Evolutionary conservation across 106 monocot genomes (phyloP), one percentile per base, ranked within the genome.

Genomic region (Dendrobium officinale): DNA sequence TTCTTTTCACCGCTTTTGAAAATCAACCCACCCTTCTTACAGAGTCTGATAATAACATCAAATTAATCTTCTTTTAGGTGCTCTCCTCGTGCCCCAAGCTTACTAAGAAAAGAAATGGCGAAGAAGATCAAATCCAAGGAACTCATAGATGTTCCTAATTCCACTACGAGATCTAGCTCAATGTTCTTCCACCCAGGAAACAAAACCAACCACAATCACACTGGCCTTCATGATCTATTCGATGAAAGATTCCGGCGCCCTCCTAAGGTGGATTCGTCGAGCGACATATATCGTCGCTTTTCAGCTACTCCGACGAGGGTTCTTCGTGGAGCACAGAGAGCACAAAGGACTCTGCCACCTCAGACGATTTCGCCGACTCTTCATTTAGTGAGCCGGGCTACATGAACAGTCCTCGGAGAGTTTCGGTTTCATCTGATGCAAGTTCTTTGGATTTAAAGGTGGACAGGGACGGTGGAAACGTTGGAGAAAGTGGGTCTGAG

Each of bases 321-420:
- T 91, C 91, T 33, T 88, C 88, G 0, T 86, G 81, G 66, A 88
- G 86, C 70, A 87, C 88, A 0, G 88, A 86, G 73, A 87, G 92
- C 81, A 83, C 85, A 3, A 79, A 87, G 59, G 83, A 87, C 73
- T 92, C 92, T 2, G 85, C 81, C 68, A 85, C 85, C 85, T 83
- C 91, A 0, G 88, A 85, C 11, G 90, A 86, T 15, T 79, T 40
- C 41, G 59, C 84, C 6, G 84, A 88, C 4, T 80, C 75, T 41
- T 67, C 78, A 27, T 86, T 88, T 9, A 83, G 83, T 11, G 81
- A 86, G 0, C 61, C 55, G 3, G 22, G 72, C 0, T 70, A 54
- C 67, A 73, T 74, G 66, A 75, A 79, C 8, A 51, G 51, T 13
- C 51, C 51, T 3, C 16, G 51, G 51, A 10, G 51, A 15, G 51